phyloP scores from a whole-genome alignment of 305 asterid genomes.

The Fraxinus xanthoxyloides region DNA sequence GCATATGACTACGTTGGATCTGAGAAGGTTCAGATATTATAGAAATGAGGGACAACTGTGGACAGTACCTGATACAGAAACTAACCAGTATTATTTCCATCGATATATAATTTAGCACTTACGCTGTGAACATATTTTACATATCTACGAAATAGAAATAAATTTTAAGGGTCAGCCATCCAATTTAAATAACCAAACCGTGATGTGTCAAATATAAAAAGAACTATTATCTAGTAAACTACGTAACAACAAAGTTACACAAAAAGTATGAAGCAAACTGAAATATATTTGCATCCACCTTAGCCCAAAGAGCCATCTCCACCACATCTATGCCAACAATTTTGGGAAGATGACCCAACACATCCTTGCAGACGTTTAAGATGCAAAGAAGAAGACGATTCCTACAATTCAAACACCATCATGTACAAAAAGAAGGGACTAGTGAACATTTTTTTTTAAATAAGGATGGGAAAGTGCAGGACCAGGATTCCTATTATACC shows the following conservation, averaged over 20 bases:
- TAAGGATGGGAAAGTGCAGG: slow-evolving; percentile 13
- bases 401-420: slow-evolving; percentile 43
- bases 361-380: slow-evolving; percentile 80
- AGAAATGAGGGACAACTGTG: background rate
- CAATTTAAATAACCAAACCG: slow-evolving; percentile 3
- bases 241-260: slow-evolving; percentile 20
- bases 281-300: slow-evolving; percentile 45
- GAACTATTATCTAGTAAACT: slow-evolving; percentile 7
- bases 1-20: background rate
- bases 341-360: slow-evolving; percentile 85
- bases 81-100: slow-evolving; percentile 5
- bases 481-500: slow-evolving; percentile 42
- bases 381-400: slow-evolving; percentile 78
- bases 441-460: slow-evolving; percentile 5
- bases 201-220: background rate
- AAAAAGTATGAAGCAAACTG: slow-evolving; percentile 7
- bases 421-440: slow-evolving; percentile 9
- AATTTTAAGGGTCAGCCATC: background rate
- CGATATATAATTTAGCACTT: background rate
- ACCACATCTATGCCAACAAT: slow-evolving; percentile 79
- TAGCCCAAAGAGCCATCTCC: slow-evolving; percentile 99
- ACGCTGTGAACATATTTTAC: slow-evolving; percentile 4
- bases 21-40: background rate
- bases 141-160: background rate
- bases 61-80: background rate